phyloP scores from a whole-genome alignment of 129 eudicot species.

The Lactuca saligna region DNA sequence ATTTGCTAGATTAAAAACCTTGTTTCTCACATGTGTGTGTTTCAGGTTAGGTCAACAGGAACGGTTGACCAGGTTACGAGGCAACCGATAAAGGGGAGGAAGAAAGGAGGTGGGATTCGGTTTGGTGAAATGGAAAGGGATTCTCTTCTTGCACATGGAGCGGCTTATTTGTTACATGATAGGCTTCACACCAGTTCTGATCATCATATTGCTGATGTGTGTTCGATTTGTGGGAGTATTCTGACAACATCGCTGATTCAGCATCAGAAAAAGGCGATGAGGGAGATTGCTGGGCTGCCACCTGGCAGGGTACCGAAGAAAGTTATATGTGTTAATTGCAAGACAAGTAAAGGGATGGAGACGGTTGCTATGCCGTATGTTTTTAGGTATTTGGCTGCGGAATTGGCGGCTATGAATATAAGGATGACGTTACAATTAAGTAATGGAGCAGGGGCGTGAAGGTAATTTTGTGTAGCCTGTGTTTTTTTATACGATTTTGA shows the following conservation, averaged over 20 bases:
- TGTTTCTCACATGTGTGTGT: background rate
- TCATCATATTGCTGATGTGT: conserved; percentile 86
- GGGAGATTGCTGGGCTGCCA: conserved; percentile 59
- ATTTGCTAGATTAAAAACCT: background rate
- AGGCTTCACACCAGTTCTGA: conserved; percentile 87
- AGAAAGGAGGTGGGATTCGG: conserved; percentile 91
- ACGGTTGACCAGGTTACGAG: conserved; percentile 77
- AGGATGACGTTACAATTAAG: conserved; percentile 67
- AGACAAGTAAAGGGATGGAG: conserved; percentile 84
- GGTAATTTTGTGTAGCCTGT: background rate
- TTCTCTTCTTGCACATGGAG: conserved; percentile 93
- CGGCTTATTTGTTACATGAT: conserved; percentile 86
- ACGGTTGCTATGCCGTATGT: conserved; percentile 98
- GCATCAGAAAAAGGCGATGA: conserved; percentile 44
- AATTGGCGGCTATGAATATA: conserved; percentile 88
- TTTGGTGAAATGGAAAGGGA: conserved; percentile 99
- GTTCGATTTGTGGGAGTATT: conserved; percentile 88
- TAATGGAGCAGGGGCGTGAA: conserved; percentile 56
- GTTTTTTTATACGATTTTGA: background rate
- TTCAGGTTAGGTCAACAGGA: conserved; percentile 90
- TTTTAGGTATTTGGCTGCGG: conserved; percentile 83
- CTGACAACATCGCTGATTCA: conserved; percentile 59
- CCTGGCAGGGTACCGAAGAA: conserved; percentile 69
- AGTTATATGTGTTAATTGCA: conserved; percentile 70
- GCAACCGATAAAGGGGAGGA: conserved; percentile 93